These are phyloP conservation scores for Coffea canephora DNA, from an alignment of 257 asterid genomes.

Conservation along the genomic window DNA sequence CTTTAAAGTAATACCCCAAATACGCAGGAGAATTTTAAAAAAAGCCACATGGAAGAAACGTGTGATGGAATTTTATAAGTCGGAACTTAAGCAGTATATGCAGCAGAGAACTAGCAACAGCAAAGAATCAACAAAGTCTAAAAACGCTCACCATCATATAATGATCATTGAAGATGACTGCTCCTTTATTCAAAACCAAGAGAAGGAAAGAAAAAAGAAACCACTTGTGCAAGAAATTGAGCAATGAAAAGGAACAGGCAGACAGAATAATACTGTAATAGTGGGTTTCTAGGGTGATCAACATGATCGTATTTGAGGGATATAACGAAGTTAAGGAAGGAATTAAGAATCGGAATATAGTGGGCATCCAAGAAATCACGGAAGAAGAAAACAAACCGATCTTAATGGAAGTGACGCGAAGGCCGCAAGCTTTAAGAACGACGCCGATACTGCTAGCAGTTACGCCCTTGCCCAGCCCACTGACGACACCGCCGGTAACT, in stretches of 20 bases:
- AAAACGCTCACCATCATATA: neutral
- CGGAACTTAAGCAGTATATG: neutral
- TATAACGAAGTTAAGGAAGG: neutral
- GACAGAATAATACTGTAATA: neutral
- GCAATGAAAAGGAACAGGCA: too few species aligned
- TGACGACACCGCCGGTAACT: slow-evolving; percentile 97
- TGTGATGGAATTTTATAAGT: neutral
- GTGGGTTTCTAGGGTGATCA: neutral
- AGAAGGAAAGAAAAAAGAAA: neutral
- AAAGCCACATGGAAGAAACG: neutral
- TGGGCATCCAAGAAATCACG: neutral
- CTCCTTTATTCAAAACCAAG: too few species aligned
- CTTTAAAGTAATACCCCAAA: neutral
- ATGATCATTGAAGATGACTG: neutral
- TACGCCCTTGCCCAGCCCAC: slow-evolving; percentile 99
- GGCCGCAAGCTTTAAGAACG: slow-evolving; percentile 92
- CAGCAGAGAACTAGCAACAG: neutral
- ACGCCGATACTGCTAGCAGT: slow-evolving; percentile 99
- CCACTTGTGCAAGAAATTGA: neutral
- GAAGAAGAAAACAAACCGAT: slow-evolving; percentile 51
- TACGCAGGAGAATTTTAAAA: neutral
- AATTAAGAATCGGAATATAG: neutral
- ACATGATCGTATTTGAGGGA: neutral
- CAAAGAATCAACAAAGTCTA: neutral
- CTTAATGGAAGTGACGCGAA: slow-evolving; percentile 95